Percentiles rank a stretch among this genome's conserved stretches.
Conservation (phyloP, 106 monocot genomes). For the Alisma plantagoaquatica region DNA sequence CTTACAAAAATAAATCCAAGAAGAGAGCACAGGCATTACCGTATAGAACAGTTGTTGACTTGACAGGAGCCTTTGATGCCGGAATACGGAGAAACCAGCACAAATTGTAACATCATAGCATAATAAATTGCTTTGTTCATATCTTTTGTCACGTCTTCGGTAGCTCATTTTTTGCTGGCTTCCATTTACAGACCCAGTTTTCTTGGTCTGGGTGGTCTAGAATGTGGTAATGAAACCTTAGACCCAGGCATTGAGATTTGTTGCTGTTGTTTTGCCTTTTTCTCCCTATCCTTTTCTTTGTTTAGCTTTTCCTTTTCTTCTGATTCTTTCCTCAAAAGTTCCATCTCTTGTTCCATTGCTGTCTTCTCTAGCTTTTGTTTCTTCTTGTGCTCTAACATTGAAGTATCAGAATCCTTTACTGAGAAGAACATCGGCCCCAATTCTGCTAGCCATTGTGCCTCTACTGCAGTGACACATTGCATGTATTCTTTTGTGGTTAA, state of each 20-base stretch:
- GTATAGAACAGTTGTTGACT: too few species aligned
- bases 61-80: too few species aligned
- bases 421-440: constrained; percentile 98
- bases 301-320: constrained; percentile 28
- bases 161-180: too few species aligned
- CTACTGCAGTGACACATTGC: constrained; percentile 96
- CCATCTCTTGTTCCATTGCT: constrained; percentile 98
- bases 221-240: constrained; percentile 22
- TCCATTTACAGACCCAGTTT: constrained; percentile 54
- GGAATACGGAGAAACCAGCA: too few species aligned
- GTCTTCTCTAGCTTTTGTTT: constrained; percentile 87
- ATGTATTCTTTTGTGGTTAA: constrained; percentile 85
- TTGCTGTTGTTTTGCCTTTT: constrained; percentile 71
- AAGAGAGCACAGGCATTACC: too few species aligned
- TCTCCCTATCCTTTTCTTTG: constrained; percentile 49
- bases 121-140: too few species aligned
- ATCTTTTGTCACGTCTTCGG: too few species aligned
- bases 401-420: constrained; percentile 77
- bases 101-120: too few species aligned
- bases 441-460: constrained; percentile 93
- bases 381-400: constrained; percentile 81
- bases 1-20: too few species aligned
- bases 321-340: constrained; percentile 63
- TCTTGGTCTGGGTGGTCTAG: constrained; percentile 62
- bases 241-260: constrained; percentile 61